phyloP scores from a whole-genome alignment of 768 basidiomycete species.

The Leucocoprinus sp. region DNA sequence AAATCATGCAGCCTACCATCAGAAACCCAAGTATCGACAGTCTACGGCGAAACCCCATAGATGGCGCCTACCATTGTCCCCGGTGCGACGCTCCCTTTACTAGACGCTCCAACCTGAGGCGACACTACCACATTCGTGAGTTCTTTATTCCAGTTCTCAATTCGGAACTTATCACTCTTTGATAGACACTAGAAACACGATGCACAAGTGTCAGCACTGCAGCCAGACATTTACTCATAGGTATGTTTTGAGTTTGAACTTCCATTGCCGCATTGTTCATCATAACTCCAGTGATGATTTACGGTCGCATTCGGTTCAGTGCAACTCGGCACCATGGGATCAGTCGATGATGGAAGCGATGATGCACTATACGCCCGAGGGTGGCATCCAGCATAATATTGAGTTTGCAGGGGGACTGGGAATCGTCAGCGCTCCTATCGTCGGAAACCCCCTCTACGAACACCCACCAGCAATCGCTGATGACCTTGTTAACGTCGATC shows the following conservation, averaged over 20 bases:
- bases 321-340: slow-evolving; percentile 8
- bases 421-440: slow-evolving; percentile 8
- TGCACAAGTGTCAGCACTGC: slow-evolving; percentile 20
- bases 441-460: slow-evolving; percentile 8
- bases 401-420: slow-evolving; percentile 8
- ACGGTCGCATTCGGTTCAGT: slow-evolving; percentile 11
- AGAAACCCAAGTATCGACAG: slow-evolving; percentile 20
- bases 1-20: slow-evolving; percentile 5
- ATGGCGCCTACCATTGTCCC: slow-evolving; percentile 28
- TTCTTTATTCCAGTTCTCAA: slow-evolving; percentile 6
- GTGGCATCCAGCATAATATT: slow-evolving; percentile 8
- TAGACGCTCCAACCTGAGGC: slow-evolving; percentile 26
- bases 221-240: slow-evolving; percentile 18
- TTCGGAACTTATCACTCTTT: slow-evolving; percentile 7
- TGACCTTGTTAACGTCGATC: slow-evolving; percentile 12
- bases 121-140: slow-evolving; percentile 29
- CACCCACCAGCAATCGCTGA: slow-evolving; percentile 4
- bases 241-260: slow-evolving; percentile 9
- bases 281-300: slow-evolving; percentile 8
- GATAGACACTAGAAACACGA: slow-evolving; percentile 20
- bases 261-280: background rate
- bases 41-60: slow-evolving; percentile 24
- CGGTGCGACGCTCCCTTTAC: slow-evolving; percentile 29
- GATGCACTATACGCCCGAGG: slow-evolving; percentile 5
- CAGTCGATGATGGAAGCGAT: slow-evolving; percentile 10